A percentile compares a stretch with the other conserved stretches of the same genome.
These are phyloP conservation scores for Mariannaea sp. DNA, from an alignment of 2,329 filamentous ascomycete genomes.

Conservation along the genomic window DNA sequence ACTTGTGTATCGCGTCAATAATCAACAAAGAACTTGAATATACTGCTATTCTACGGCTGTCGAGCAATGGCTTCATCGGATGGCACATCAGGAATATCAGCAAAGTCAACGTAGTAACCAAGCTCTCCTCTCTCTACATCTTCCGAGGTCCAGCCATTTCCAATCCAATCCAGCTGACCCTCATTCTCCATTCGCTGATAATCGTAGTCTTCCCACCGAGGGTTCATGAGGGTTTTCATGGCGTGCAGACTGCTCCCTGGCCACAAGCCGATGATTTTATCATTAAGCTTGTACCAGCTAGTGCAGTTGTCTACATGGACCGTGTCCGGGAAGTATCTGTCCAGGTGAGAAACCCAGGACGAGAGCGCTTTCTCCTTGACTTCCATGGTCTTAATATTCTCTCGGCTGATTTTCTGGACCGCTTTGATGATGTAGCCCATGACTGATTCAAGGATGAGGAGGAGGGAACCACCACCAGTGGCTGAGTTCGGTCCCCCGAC, in stretches of 20 bases:
- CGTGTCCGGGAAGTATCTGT: conserved; percentile 1
- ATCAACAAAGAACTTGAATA: no score
- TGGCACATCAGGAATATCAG: background rate
- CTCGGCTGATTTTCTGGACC: background rate
- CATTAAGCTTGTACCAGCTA: conserved; percentile 7
- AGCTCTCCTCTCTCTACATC: conserved; percentile 1
- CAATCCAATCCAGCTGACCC: background rate
- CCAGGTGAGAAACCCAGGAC: background rate
- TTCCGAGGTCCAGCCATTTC: conserved; percentile 11
- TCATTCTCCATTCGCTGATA: background rate
- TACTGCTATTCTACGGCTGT: no score
- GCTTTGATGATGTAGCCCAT: conserved; percentile 2
- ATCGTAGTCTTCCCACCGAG: conserved; percentile 6
- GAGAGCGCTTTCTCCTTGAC: background rate
- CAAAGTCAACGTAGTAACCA: background rate
- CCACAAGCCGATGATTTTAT: background rate
- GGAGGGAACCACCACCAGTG: background rate
- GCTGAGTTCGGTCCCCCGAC: conserved; percentile 1
- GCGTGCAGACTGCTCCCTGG: conserved; percentile 3
- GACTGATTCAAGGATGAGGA: background rate
- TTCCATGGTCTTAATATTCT: conserved; percentile 1
- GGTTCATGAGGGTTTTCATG: background rate
- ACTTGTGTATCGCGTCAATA: no score
- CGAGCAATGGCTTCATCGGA: background rate
- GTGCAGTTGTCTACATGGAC: conserved; percentile 4